Evolutionary conservation across 495 filamentous ascomycete species (phyloP).

Genomic region (Penicillium subrubescens): DNA sequence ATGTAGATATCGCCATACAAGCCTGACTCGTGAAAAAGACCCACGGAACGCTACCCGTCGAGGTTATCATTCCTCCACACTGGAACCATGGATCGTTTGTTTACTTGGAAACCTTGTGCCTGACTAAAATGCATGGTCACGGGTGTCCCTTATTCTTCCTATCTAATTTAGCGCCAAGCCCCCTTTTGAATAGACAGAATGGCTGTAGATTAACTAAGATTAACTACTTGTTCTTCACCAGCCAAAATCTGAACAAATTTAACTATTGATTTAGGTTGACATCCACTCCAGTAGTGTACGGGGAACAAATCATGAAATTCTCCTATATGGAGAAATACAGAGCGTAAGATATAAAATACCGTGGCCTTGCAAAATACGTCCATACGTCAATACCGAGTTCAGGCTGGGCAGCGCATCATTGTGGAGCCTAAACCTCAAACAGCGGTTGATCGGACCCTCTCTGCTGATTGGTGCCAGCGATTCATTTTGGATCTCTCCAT

Average conservation of each 20-base stretch:
- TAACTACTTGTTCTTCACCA: not conserved
- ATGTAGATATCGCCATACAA: not conserved
- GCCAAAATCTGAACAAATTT: not conserved
- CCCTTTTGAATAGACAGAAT: not conserved
- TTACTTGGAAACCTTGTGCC: not conserved
- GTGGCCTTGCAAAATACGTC: not conserved
- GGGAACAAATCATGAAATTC: not conserved
- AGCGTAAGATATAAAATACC: not conserved
- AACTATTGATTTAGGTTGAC: not conserved
- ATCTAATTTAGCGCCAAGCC: not conserved
- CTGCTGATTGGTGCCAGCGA: slow-evolving; percentile 10
- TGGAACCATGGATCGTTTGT: not conserved
- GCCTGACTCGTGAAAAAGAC: not conserved
- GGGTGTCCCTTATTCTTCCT: not conserved
- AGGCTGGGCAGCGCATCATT: not conserved
- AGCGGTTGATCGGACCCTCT: slow-evolving; percentile 12
- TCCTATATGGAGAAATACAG: not conserved
- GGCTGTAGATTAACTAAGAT: not conserved
- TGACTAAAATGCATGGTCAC: not conserved
- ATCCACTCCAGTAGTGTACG: not conserved
- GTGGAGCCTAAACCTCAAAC: slow-evolving; percentile 13
- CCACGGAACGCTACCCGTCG: not conserved
- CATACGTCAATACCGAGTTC: slow-evolving; percentile 16
- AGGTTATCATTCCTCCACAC: not conserved
- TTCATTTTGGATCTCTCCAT: slow-evolving; percentile 17